Percentiles rank a stretch among this genome's conserved stretches.
phyloP scores from a whole-genome alignment of 768 basidiomycete species.

The Nidularia pulvinata region DNA sequence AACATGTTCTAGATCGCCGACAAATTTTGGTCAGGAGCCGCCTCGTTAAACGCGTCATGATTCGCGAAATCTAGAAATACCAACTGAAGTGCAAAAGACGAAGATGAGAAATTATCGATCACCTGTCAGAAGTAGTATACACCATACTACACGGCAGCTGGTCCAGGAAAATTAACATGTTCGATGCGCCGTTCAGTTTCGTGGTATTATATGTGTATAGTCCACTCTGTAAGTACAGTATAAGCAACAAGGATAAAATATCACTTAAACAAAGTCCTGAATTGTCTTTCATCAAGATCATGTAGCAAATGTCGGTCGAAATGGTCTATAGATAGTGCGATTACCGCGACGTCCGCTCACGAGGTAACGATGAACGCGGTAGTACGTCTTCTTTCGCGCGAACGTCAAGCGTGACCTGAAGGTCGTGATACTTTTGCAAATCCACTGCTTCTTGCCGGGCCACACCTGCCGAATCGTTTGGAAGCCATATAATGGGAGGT shows the following conservation, averaged over 20 bases:
- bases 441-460: slow-evolving; percentile 77
- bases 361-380: slow-evolving; percentile 24
- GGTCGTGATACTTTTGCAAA: slow-evolving; percentile 70
- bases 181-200: neutral
- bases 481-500: slow-evolving; percentile 82
- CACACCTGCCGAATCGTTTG: slow-evolving; percentile 74
- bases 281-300: neutral
- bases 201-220: neutral
- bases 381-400: slow-evolving; percentile 52
- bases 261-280: neutral
- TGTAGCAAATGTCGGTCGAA: neutral
- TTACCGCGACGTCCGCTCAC: neutral
- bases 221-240: neutral
- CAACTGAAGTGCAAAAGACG: no score
- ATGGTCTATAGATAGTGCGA: neutral
- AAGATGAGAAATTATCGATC: no score
- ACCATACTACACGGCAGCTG: no score
- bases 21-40: no score
- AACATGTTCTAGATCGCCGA: no score
- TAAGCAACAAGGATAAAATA: neutral
- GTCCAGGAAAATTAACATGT: no score
- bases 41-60: no score
- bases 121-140: no score
- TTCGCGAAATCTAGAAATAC: no score
- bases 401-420: slow-evolving; percentile 72